A percentile compares a stretch with the other conserved stretches of the same genome.
Evolutionary conservation across 2,329 filamentous ascomycete species (phyloP).

Genomic region (Colletotrichum sp.): DNA sequence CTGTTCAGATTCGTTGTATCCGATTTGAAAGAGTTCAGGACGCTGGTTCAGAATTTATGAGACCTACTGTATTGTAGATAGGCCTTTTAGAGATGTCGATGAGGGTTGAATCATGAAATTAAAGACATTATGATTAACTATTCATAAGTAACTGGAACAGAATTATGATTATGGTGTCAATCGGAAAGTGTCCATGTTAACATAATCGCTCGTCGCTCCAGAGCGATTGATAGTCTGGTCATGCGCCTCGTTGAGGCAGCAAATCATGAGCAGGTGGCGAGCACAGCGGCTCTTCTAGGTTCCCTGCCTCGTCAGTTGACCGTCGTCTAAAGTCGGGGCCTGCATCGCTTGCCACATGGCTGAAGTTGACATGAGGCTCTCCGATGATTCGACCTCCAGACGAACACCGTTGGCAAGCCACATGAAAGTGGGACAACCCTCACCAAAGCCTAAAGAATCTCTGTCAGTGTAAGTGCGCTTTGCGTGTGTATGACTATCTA

Average conservation of each 20-base stretch:
- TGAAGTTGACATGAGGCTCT: background rate
- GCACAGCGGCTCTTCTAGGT: background rate
- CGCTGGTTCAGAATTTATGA: accelerated
- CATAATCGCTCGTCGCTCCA: background rate
- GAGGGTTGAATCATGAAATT: accelerated
- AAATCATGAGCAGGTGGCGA: background rate
- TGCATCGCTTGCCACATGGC: background rate
- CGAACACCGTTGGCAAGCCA: background rate
- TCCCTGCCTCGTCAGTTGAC: background rate
- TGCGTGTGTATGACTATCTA: background rate
- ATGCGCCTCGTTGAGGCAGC: background rate
- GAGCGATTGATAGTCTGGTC: background rate
- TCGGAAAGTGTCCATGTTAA: background rate
- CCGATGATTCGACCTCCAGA: background rate
- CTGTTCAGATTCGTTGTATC: background rate
- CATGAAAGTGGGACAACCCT: background rate
- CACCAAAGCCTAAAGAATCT: background rate
- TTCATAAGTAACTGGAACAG: background rate
- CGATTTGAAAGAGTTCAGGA: no score
- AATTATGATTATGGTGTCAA: accelerated
- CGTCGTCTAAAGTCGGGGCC: background rate
- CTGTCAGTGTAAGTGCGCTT: background rate
- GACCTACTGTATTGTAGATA: no score
- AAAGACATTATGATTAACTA: accelerated
- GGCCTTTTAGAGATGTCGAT: background rate